phyloP scores from a whole-genome alignment of 225 moss, liverwort and hornwort species.

The Marchantia paleacea region DNA sequence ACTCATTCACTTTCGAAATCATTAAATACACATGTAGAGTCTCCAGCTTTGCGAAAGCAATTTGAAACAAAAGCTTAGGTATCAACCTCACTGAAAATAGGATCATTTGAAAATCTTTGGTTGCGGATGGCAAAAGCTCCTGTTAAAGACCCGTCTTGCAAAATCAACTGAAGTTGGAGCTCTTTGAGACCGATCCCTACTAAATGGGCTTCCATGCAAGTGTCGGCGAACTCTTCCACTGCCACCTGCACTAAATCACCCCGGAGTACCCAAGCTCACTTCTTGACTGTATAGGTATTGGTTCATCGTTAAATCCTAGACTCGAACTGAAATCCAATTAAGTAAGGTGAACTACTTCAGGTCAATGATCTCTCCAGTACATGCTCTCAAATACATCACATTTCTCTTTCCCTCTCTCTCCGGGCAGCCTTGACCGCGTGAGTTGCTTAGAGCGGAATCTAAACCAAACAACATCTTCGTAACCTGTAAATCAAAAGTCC shows the following conservation, averaged over 20 bases:
- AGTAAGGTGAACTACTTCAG: too few relatives aligned
- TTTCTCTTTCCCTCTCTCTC: too few relatives aligned
- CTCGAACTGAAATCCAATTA: too few relatives aligned
- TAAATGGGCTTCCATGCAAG: constrained; percentile 77
- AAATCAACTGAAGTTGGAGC: constrained; percentile 84
- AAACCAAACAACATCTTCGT: too few relatives aligned
- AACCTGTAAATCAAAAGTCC: too few relatives aligned
- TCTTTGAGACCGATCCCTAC: constrained; percentile 80
- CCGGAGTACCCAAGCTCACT: constrained; percentile 16
- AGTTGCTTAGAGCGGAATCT: too few relatives aligned
- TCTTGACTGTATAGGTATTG: background rate
- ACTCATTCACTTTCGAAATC: background rate
- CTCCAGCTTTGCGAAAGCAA: background rate
- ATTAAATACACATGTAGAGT: background rate
- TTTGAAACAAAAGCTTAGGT: background rate
- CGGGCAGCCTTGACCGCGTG: too few relatives aligned
- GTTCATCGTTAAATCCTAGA: background rate
- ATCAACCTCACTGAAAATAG: constrained; percentile 62
- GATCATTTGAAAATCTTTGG: constrained; percentile 66
- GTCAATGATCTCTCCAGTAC: too few relatives aligned
- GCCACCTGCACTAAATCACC: constrained; percentile 64
- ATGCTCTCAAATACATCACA: too few relatives aligned
- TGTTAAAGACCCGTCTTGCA: constrained; percentile 77
- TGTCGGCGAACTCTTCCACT: constrained; percentile 66
- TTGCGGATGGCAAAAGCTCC: constrained; percentile 77